Evolutionary conservation across 2,329 filamentous ascomycete species (phyloP).

Genomic region (Coniella lustricola): DNA sequence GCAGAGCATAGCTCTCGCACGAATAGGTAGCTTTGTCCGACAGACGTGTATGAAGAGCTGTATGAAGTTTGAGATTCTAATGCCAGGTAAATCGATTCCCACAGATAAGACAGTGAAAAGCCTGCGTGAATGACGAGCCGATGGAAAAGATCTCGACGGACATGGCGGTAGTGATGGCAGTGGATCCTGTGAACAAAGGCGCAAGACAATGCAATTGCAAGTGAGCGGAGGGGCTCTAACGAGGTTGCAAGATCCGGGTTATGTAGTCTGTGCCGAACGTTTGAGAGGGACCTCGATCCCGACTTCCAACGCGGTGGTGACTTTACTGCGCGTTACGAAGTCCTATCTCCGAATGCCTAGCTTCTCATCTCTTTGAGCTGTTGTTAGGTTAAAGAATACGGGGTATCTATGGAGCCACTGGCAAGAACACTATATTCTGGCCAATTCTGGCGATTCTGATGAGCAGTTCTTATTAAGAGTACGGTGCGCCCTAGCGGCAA

Average conservation of each 20-base stretch:
- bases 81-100: constrained; percentile 31
- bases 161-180: constrained; percentile 1
- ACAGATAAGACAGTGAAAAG: constrained; percentile 34
- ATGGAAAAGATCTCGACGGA: constrained; percentile 1
- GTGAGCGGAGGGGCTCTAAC: background rate
- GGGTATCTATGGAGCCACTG: too few relatives aligned
- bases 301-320: background rate
- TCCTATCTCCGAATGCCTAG: too few relatives aligned
- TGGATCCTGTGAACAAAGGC: background rate
- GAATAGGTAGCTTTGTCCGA: constrained; percentile 24
- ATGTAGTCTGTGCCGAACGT: background rate
- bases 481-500: too few relatives aligned
- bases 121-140: constrained; percentile 22
- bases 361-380: too few relatives aligned
- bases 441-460: too few relatives aligned
- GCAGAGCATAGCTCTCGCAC: constrained; percentile 31
- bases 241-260: too few relatives aligned
- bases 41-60: constrained; percentile 30
- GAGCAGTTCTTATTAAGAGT: too few relatives aligned
- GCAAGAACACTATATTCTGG: too few relatives aligned
- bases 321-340: too few relatives aligned
- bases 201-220: background rate
- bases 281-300: background rate
- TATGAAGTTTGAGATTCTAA: constrained; percentile 36
- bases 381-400: too few relatives aligned